A percentile compares a stretch with the other conserved stretches of the same genome.
These are phyloP conservation scores for Nemania bipapillata DNA, from an alignment of 2,329 filamentous ascomycete species.

Conservation along the genomic window DNA sequence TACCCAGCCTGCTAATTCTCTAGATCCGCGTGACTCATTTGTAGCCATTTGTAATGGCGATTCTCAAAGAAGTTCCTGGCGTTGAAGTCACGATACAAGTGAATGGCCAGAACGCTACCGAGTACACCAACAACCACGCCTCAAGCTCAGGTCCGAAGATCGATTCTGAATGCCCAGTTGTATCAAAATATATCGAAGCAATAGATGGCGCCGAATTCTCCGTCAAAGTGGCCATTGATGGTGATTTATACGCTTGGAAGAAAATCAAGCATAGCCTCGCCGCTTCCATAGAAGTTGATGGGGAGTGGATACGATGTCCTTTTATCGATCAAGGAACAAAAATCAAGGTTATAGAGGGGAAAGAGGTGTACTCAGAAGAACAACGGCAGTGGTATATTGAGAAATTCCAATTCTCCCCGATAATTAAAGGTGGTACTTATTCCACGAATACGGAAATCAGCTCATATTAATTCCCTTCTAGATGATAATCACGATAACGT, in stretches of 20 bases:
- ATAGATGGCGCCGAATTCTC: slow-evolving; percentile 19
- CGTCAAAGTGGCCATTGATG: background rate
- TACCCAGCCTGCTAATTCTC: no score
- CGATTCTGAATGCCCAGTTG: background rate
- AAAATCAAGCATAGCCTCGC: background rate
- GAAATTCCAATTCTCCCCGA: slow-evolving; percentile 44
- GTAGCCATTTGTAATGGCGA: slow-evolving; percentile 2
- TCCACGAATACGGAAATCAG: background rate
- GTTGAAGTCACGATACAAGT: slow-evolving; percentile 19
- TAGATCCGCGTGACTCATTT: no score
- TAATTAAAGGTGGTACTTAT: slow-evolving; percentile 43
- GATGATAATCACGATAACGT: slow-evolving; percentile 41
- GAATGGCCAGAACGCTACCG: background rate
- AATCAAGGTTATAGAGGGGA: background rate
- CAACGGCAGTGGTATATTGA: slow-evolving; percentile 31
- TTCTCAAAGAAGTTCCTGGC: slow-evolving; percentile 16
- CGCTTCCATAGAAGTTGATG: background rate
- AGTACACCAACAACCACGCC: background rate
- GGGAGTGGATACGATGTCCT: background rate
- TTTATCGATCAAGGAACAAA: background rate
- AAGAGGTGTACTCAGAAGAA: background rate
- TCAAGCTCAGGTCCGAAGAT: background rate
- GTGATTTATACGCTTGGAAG: background rate
- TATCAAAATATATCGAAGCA: slow-evolving; percentile 16
- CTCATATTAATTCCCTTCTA: slow-evolving; percentile 5